These are phyloP conservation scores for Lecanoromycetidae sp. DNA, from an alignment of 2,329 filamentous ascomycete genomes.

Conservation along the genomic window DNA sequence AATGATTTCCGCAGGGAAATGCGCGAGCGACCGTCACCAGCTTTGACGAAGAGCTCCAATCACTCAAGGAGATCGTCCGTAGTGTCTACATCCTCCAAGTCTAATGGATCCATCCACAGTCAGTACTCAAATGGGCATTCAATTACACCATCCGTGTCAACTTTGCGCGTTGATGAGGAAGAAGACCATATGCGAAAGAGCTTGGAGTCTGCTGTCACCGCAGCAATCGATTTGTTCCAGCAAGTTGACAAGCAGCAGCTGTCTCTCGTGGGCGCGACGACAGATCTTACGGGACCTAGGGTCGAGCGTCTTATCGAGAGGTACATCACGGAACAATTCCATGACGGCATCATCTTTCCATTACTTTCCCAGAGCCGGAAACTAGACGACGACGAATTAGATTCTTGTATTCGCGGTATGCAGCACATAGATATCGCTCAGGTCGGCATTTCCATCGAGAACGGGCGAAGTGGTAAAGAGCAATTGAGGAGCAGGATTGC, in stretches of 20 bases:
- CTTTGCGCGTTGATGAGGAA: slow-evolving; percentile 73
- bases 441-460: slow-evolving; percentile 75
- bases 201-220: slow-evolving; percentile 80
- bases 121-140: slow-evolving; percentile 25
- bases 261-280: slow-evolving; percentile 80
- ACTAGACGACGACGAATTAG: slow-evolving; percentile 73
- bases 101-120: slow-evolving; percentile 23
- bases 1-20: slow-evolving; percentile 75
- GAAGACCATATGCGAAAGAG: slow-evolving; percentile 82
- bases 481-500: slow-evolving; percentile 66
- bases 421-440: slow-evolving; percentile 87
- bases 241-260: slow-evolving; percentile 91
- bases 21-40: slow-evolving; percentile 36
- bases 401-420: slow-evolving; percentile 86
- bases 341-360: slow-evolving; percentile 72
- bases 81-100: slow-evolving; percentile 10
- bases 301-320: slow-evolving; percentile 92
- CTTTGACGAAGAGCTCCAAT: slow-evolving; percentile 2
- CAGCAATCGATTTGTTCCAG: slow-evolving; percentile 91
- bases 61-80: slow-evolving; percentile 12
- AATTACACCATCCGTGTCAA: slow-evolving; percentile 42
- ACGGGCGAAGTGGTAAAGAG: slow-evolving; percentile 64
- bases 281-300: slow-evolving; percentile 79
- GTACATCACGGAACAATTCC: slow-evolving; percentile 86
- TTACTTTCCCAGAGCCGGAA: slow-evolving; percentile 65